A percentile compares a stretch with the other conserved stretches of the same genome.
These are phyloP conservation scores for Trichophyton rubrum DNA, from an alignment of 2,329 filamentous ascomycete species.

Conservation along the genomic window DNA sequence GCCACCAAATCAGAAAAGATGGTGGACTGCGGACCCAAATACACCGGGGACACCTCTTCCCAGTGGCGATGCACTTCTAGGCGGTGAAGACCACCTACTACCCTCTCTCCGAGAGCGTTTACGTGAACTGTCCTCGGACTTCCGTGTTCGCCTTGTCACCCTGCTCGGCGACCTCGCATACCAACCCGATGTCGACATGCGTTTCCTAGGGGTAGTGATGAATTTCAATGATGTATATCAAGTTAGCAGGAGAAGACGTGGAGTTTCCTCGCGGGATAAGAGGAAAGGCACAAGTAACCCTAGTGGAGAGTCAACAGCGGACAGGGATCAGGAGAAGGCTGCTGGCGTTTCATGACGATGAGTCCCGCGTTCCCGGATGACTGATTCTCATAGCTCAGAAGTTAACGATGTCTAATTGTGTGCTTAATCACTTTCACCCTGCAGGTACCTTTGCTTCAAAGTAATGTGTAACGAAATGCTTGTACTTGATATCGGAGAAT, in stretches of 20 bases:
- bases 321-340: slow-evolving; percentile 23
- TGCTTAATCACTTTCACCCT: neutral
- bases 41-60: slow-evolving; percentile 8
- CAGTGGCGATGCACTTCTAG: slow-evolving; percentile 2
- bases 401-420: neutral
- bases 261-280: slow-evolving; percentile 3
- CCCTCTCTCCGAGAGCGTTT: slow-evolving; percentile 64
- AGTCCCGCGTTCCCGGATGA: neutral
- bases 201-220: slow-evolving; percentile 92
- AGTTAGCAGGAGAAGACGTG: slow-evolving; percentile 51
- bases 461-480: neutral
- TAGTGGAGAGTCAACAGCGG: slow-evolving; percentile 17
- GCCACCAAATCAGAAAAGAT: neutral
- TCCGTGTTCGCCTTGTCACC: slow-evolving; percentile 63
- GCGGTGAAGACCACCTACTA: slow-evolving; percentile 50
- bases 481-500: neutral
- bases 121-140: slow-evolving; percentile 58
- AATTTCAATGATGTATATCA: slow-evolving; percentile 98
- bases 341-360: neutral
- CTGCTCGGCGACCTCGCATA: slow-evolving; percentile 82
- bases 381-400: too few species aligned
- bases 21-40: slow-evolving; percentile 1
- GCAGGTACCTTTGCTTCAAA: neutral
- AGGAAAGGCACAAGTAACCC: neutral
- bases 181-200: slow-evolving; percentile 88